Conservation (phyloP, 139 green algal genomes). For the Chlorella sp. region DNA sequence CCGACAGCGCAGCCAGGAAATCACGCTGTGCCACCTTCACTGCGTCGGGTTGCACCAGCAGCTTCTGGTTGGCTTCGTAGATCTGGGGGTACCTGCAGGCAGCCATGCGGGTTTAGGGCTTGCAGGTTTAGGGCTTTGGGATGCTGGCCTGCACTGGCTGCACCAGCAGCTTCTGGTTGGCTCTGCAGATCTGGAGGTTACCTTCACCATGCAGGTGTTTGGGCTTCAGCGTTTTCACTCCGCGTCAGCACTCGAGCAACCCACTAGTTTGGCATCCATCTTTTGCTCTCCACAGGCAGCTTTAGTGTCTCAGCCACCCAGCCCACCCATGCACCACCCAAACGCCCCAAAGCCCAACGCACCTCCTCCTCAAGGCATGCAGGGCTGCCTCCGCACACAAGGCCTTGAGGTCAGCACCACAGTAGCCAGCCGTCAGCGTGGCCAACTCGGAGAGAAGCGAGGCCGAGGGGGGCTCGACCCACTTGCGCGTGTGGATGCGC, state of each 20-base stretch:
- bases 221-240: background rate
- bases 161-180: constrained; percentile 56
- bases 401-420: constrained; percentile 91
- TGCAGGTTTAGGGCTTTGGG: background rate
- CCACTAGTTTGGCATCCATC: background rate
- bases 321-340: background rate
- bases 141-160: background rate
- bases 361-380: constrained; percentile 67
- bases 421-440: constrained; percentile 72
- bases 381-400: constrained; percentile 90
- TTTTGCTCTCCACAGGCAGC: too few relatives aligned
- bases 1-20: constrained; percentile 69
- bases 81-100: constrained; percentile 79
- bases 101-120: background rate
- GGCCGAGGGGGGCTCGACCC: constrained; percentile 51
- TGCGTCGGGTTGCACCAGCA: constrained; percentile 61
- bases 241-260: background rate
- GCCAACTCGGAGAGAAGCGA: constrained; percentile 69
- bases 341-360: background rate
- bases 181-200: constrained; percentile 89
- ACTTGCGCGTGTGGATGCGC: constrained; percentile 83
- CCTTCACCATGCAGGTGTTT: too few relatives aligned
- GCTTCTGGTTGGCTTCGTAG: constrained; percentile 71
- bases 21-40: constrained; percentile 61
- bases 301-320: background rate